Conservation (phyloP, 192 early-diverging fungal genomes). For the Coemansia sp. region DNA sequence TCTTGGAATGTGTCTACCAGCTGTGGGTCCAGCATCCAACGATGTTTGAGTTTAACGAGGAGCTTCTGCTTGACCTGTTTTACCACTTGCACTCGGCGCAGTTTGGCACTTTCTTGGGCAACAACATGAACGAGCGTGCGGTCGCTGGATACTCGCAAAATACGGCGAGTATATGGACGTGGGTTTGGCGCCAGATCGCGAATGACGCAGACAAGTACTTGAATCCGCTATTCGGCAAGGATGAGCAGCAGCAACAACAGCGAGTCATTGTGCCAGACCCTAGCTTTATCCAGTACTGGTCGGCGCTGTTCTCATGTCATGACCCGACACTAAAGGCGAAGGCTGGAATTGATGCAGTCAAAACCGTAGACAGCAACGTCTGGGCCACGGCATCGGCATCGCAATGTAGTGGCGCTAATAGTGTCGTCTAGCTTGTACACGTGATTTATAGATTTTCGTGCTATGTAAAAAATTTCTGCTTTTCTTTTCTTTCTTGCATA, state of each 20-base stretch:
- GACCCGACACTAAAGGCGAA: slow-evolving; percentile 25
- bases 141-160: slow-evolving; percentile 47
- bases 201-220: background rate
- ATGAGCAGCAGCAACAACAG: background rate
- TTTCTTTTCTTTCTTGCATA: too few species aligned
- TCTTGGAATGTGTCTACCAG: slow-evolving; percentile 96
- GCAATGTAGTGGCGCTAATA: background rate
- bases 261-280: slow-evolving; percentile 36
- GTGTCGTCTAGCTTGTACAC: background rate
- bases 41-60: slow-evolving; percentile 92
- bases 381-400: background rate
- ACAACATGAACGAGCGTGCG: slow-evolving; percentile 78
- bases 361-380: background rate
- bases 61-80: slow-evolving; percentile 78
- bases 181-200: slow-evolving; percentile 49
- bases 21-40: slow-evolving; percentile 83
- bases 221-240: slow-evolving; percentile 28
- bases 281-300: slow-evolving; percentile 48
- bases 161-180: slow-evolving; percentile 80
- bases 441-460: background rate
- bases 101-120: slow-evolving; percentile 94
- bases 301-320: slow-evolving; percentile 42
- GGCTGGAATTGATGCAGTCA: background rate
- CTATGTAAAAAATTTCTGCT: background rate
- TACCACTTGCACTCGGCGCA: slow-evolving; percentile 88